Base-by-base conservation (phyloP, 1,284 basidiomycete genomes). In the Austroboletus niveus region DNA sequence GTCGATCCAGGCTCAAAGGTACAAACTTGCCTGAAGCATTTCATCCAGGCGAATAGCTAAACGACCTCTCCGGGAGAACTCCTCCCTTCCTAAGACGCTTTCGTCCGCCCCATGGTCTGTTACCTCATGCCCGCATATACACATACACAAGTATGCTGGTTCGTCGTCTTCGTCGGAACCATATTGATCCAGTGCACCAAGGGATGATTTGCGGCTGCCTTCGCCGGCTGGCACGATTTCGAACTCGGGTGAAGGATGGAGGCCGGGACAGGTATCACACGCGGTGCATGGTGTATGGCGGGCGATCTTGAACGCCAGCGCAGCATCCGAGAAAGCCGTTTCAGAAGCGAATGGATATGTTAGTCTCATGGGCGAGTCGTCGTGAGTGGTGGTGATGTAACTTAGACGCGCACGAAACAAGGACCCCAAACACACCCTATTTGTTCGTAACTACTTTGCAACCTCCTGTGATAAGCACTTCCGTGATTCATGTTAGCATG, bases 41-140 rank as follows among this genome's bases (percentile, higher is more conserved):
- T 94, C 91, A 65, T 97, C 94, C 47, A 95, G 77, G 48, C 90
- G 79, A 48, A 90, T 80, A 3, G 92, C 93, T 8, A 92, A 84
- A 58, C 85, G 85, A 43, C 79, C 83, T 66, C 89, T 78, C 40
- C 94, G 79, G 31, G 70, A 71, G 65, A 86, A 85, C 65, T 91
- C 89, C 36, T 78, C 77, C 40, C 69, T 69, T 40, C 79, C 82
- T 34, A 87, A 65, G 44, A 69, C 70, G 17, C 70, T 67, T 52
- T 80, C 78, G 68, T 89, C 80, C 27, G 89, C 86, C 22, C 86
- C 84, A 60, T 92, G 89, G 39, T 82, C 78, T 39, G 70, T 71
- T 53, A 85, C 80, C 31, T 74, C 76, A 70, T 94, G 93, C 0
- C 88, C 85, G 69, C 94, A 97, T 14, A 69, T 76, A 66, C 92